A percentile compares a stretch with the other conserved stretches of the same genome.
These are phyloP conservation scores for Leccinum solheimii DNA, from an alignment of 1,284 basidiomycete species.

Conservation along the genomic window DNA sequence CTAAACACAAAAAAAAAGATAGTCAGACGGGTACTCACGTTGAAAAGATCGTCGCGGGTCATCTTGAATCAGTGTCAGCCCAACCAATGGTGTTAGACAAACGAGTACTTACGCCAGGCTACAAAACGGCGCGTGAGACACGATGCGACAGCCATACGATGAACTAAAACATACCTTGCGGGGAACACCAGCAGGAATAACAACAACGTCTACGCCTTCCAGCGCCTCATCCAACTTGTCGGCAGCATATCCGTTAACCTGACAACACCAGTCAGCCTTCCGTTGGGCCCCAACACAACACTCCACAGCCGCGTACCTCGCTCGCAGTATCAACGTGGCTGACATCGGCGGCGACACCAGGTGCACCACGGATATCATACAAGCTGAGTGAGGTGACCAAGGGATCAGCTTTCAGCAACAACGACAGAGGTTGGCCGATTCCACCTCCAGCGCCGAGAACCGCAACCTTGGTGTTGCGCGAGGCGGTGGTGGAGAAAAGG, in stretches of 20 bases:
- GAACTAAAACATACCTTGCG: constrained; percentile 67
- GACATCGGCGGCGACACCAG: constrained; percentile 91
- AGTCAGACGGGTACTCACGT: constrained; percentile 55
- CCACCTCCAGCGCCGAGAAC: constrained; percentile 93
- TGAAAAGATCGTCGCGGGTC: constrained; percentile 99
- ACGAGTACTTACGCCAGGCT: constrained; percentile 68
- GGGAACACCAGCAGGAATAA: constrained; percentile 97
- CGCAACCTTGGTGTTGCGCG: constrained; percentile 78
- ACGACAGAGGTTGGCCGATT: constrained; percentile 89
- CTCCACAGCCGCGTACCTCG: constrained; percentile 52
- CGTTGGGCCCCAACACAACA: not conserved
- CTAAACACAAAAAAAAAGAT: not conserved
- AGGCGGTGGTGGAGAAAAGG: constrained; percentile 77
- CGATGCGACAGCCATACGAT: constrained; percentile 5
- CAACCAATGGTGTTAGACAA: constrained; percentile 14
- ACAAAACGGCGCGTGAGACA: constrained; percentile 31
- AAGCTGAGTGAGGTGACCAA: constrained; percentile 76
- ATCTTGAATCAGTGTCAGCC: constrained; percentile 53
- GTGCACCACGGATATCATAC: constrained; percentile 91
- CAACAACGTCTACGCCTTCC: constrained; percentile 85
- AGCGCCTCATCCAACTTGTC: constrained; percentile 87
- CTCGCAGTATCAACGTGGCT: constrained; percentile 92
- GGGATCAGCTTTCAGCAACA: constrained; percentile 86
- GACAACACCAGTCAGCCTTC: constrained; percentile 11
- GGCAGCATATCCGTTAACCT: constrained; percentile 81